phyloP scores from a whole-genome alignment of 2,329 filamentous ascomycete species.

The Cladosporium sp. region DNA sequence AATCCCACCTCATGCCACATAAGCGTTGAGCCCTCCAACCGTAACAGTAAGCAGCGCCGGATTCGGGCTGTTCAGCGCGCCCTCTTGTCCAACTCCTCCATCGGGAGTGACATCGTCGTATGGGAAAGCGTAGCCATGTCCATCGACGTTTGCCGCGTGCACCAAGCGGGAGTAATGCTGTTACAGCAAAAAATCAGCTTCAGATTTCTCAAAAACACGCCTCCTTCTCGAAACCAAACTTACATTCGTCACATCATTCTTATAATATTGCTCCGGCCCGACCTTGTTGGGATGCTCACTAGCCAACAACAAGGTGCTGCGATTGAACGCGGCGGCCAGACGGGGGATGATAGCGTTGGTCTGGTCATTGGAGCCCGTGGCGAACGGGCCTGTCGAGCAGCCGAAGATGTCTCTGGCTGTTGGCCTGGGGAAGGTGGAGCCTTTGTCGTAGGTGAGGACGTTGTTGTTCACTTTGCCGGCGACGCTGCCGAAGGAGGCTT shows the following conservation, averaged over 20 bases:
- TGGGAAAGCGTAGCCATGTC: slow-evolving; percentile 61
- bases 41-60: slow-evolving; percentile 26
- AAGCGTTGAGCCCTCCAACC: slow-evolving; percentile 28
- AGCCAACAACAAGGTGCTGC: slow-evolving; percentile 59
- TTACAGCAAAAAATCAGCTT: too few species aligned
- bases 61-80: slow-evolving; percentile 28
- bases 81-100: slow-evolving; percentile 41
- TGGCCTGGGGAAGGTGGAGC: slow-evolving; percentile 52
- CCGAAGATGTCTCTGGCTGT: slow-evolving; percentile 61
- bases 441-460: slow-evolving; percentile 38
- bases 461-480: slow-evolving; percentile 36
- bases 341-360: slow-evolving; percentile 63
- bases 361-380: slow-evolving; percentile 38
- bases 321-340: slow-evolving; percentile 72
- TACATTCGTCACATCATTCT: slow-evolving; percentile 28
- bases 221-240: too few species aligned
- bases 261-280: slow-evolving; percentile 27
- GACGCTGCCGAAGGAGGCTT: slow-evolving; percentile 50
- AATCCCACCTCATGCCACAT: slow-evolving; percentile 15
- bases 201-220: too few species aligned
- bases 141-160: slow-evolving; percentile 49
- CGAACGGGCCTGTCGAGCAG: slow-evolving; percentile 62
- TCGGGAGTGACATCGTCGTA: slow-evolving; percentile 64
- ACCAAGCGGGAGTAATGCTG: slow-evolving; percentile 33
- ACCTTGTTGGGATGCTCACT: slow-evolving; percentile 34